A percentile compares a stretch with the other conserved stretches of the same genome.
phyloP scores from a whole-genome alignment of 1,284 basidiomycete genomes.

The Sparassis latifolia region DNA sequence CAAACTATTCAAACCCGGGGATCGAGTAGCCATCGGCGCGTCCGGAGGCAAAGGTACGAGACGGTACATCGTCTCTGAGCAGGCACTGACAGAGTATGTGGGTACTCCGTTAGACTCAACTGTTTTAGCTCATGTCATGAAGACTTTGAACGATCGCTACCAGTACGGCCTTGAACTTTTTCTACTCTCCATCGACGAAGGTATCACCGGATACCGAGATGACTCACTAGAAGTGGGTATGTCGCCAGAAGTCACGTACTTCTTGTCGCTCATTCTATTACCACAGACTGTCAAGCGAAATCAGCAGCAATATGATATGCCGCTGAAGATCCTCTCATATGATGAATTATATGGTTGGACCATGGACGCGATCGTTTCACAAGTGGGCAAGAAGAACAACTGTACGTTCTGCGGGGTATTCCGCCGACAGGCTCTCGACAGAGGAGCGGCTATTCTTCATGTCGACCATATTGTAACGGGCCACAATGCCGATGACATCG shows the following conservation, averaged over 20 bases:
- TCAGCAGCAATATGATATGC: conserved; percentile 91
- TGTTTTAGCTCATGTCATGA: conserved; percentile 96
- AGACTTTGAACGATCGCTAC: conserved; percentile 90
- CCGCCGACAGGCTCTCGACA: conserved; percentile 90
- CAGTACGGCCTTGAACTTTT: conserved; percentile 89
- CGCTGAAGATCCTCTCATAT: conserved; percentile 94
- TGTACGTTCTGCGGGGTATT: conserved; percentile 99
- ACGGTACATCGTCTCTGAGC: background rate
- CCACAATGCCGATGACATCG: conserved; percentile 98
- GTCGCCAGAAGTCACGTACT: too few relatives aligned
- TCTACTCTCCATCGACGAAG: conserved; percentile 96
- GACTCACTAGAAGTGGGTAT: conserved; percentile 84
- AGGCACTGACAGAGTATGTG: too few relatives aligned
- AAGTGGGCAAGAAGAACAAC: conserved; percentile 96
- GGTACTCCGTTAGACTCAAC: conserved; percentile 73
- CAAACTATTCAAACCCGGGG: conserved; percentile 83
- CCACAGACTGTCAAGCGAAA: conserved; percentile 94
- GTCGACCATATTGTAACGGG: conserved; percentile 99
- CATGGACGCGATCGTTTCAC: conserved; percentile 94
- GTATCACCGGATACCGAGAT: conserved; percentile 96
- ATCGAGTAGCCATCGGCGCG: conserved; percentile 95
- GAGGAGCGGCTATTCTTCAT: conserved; percentile 82
- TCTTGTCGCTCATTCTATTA: background rate
- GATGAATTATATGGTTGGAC: conserved; percentile 99
- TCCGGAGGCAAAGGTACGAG: conserved; percentile 90